A percentile compares a stretch with the other conserved stretches of the same genome.
These are phyloP conservation scores for Furcasterigmium furcatum DNA, from an alignment of 2,329 filamentous ascomycete species.

Conservation along the genomic window DNA sequence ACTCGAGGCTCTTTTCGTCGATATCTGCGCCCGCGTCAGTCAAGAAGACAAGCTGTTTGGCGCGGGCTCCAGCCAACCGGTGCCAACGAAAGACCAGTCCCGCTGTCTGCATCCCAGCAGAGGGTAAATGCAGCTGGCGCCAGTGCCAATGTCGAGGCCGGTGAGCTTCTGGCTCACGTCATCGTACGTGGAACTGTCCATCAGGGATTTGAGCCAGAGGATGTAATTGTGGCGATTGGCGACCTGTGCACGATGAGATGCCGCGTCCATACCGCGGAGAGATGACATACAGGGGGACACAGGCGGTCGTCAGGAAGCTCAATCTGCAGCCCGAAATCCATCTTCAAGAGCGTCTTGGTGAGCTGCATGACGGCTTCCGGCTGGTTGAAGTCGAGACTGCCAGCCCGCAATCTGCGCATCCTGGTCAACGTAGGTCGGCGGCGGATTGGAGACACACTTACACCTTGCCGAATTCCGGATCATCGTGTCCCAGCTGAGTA, in stretches of 20 bases:
- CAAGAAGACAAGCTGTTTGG: too few relatives aligned
- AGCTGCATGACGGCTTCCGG: constrained; percentile 74
- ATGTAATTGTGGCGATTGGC: constrained; percentile 82
- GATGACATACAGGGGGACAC: constrained; percentile 70
- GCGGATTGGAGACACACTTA: neutral
- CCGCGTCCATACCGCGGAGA: neutral
- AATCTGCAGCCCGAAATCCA: constrained; percentile 71
- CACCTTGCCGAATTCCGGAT: constrained; percentile 34
- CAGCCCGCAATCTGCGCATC: constrained; percentile 27
- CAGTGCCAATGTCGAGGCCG: constrained; percentile 85
- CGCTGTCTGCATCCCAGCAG: constrained; percentile 71
- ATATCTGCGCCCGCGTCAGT: constrained; percentile 52
- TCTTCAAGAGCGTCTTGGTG: constrained; percentile 72
- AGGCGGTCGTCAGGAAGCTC: constrained; percentile 74
- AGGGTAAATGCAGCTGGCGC: constrained; percentile 88
- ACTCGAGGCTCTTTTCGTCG: constrained; percentile 65
- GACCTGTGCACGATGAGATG: constrained; percentile 34
- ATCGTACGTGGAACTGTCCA: constrained; percentile 67
- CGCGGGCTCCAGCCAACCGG: constrained; percentile 30
- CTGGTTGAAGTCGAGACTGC: constrained; percentile 76
- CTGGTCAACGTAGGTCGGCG: neutral
- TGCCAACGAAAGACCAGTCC: constrained; percentile 72
- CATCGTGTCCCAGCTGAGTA: constrained; percentile 32
- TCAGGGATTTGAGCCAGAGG: constrained; percentile 77
- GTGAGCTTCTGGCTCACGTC: constrained; percentile 45